Percentiles rank a stretch among this genome's conserved stretches.
These are phyloP conservation scores for Brassica hybrid DNA, from an alignment of 441 rosid species.

Conservation along the genomic window DNA sequence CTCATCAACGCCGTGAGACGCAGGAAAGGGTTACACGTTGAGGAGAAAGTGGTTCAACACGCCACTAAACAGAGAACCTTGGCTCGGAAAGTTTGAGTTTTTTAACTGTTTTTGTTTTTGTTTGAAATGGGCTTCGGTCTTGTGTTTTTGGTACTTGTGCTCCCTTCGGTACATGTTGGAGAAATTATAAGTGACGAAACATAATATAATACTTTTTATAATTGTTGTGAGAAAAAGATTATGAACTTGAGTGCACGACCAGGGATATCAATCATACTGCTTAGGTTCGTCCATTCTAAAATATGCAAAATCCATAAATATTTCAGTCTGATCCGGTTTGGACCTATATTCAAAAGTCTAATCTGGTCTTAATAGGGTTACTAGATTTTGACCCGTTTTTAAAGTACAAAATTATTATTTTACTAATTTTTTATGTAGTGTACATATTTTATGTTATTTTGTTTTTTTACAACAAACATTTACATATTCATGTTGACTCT, in stretches of 20 bases:
- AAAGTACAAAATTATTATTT: no score
- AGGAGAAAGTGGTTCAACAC: constrained; percentile 87
- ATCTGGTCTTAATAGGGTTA: no score
- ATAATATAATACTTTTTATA: background rate
- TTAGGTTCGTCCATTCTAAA: no score
- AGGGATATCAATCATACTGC: no score
- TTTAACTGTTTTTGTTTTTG: background rate
- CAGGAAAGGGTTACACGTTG: constrained; percentile 88
- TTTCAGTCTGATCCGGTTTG: no score
- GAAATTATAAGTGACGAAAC: background rate
- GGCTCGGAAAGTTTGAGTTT: constrained; percentile 81
- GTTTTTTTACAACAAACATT: no score
- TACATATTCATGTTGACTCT: no score
- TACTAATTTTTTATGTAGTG: no score
- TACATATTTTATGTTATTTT: no score
- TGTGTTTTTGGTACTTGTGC: background rate
- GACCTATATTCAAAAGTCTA: no score
- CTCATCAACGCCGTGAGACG: constrained; percentile 83
- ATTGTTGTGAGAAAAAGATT: background rate
- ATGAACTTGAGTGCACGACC: background rate
- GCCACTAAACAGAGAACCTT: constrained; percentile 92
- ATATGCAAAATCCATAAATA: no score
- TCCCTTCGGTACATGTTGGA: constrained; percentile 7
- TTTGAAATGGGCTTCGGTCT: constrained; percentile 21
- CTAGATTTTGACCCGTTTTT: no score